A percentile compares a stretch with the other conserved stretches of the same genome.
Conservation (phyloP, 2,329 filamentous ascomycete species). For the Neobulgaria alba region DNA sequence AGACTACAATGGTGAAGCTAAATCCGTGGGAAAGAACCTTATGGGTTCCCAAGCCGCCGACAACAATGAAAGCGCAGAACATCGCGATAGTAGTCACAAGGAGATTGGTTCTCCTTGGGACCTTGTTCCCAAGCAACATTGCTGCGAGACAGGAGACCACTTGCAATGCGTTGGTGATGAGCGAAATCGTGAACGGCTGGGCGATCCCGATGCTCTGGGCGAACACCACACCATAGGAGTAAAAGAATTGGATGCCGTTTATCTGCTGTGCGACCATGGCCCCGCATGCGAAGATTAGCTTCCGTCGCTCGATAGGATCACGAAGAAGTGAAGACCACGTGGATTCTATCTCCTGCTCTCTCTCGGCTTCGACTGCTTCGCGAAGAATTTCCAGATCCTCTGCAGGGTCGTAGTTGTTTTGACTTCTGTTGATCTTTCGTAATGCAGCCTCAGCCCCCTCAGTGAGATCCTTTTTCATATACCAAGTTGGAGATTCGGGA, state of each 20-base stretch:
- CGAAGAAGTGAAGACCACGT: constrained; percentile 34
- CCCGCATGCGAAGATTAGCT: constrained; percentile 37
- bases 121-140: constrained; percentile 34
- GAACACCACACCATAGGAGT: constrained; percentile 37
- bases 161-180: constrained; percentile 36
- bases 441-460: constrained; percentile 28
- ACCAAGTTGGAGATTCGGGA: constrained; percentile 29
- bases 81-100: constrained; percentile 33
- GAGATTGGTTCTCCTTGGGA: constrained; percentile 33
- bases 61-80: constrained; percentile 33
- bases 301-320: constrained; percentile 38
- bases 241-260: constrained; percentile 40
- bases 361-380: constrained; percentile 18
- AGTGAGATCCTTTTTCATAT: constrained; percentile 23
- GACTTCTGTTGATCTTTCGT: constrained; percentile 28
- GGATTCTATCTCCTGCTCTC: constrained; percentile 24
- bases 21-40: constrained; percentile 22
- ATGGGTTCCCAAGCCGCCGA: constrained; percentile 35
- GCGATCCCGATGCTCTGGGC: constrained; percentile 34
- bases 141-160: constrained; percentile 33
- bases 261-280: constrained; percentile 40
- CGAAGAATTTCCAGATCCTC: constrained; percentile 22
- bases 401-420: constrained; percentile 26
- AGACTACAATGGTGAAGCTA: constrained; percentile 30
- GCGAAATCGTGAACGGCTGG: constrained; percentile 32